Evolutionary conservation across 768 basidiomycete genomes (phyloP), one percentile per base, ranked within the genome.

Genomic region (Pholiota molesta): DNA sequence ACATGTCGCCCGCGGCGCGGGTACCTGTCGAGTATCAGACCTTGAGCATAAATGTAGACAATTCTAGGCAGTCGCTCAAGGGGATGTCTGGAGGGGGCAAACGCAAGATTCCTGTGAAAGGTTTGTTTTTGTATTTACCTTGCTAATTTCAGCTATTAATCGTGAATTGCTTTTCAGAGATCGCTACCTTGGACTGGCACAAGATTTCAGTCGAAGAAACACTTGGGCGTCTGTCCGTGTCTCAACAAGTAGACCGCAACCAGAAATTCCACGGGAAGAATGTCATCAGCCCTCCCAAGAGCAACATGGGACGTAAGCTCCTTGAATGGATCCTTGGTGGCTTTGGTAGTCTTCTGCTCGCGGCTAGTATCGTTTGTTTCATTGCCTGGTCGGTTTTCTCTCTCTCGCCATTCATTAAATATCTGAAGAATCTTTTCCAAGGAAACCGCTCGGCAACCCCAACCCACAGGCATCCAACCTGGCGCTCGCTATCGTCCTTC

Each of bases 401-500:
- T 42, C 26, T 14, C 23, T 10, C 33, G 39, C 17, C 17, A 55
- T 39, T 14, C 31, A 35, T 42, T 13, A 21, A 26, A 52, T 62
- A 29, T 37, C 44, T 61, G 5, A 31, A 42, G 71, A 69, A 75
- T 26, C 68, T 26, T 29, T 14, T 31, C 4, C 1, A 62, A 85
- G 85, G 85, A 81, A 81, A 72, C 87, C 88, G 0, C 78, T 89
- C 14, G 87, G 87, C 2, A 77, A 83, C 33, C 83, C 84, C 1
- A 68, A 78, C 52, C 87, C 87, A 8, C 68, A 74, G 11, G 77
- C 77, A 0, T 80, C 86, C 14, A 87, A 88, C 66, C 77, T 89
- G 26, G 88, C 86, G 8, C 77, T 89, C 5, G 87, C 86, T 1
- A 73, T 88, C 35, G 80, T 88, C 13, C 77, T 89, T 8, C 72